phyloP scores from a whole-genome alignment of 2,329 filamentous ascomycete species.

The Fusarium denticulatum region DNA sequence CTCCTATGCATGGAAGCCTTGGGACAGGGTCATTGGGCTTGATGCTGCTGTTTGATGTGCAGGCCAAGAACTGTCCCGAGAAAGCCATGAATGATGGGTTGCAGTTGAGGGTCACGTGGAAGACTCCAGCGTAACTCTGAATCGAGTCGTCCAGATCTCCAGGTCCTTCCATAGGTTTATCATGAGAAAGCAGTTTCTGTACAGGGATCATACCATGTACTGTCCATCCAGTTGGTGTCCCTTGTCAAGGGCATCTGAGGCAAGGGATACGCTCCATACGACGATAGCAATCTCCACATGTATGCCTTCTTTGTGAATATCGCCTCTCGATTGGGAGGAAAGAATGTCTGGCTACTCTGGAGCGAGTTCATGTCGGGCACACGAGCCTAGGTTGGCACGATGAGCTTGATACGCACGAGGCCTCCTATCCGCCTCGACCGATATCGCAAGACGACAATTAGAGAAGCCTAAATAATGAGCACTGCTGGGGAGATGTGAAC shows the following conservation, averaged over 20 bases:
- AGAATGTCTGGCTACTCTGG: not conserved
- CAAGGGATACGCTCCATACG: not conserved
- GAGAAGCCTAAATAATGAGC: not conserved
- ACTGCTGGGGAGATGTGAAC: not conserved
- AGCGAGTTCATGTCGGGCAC: no score
- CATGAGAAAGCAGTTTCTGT: not conserved
- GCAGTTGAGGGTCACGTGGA: not conserved
- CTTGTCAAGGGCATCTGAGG: not conserved
- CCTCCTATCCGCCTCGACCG: not conserved
- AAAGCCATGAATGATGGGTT: not conserved
- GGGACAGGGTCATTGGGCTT: not conserved
- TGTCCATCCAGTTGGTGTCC: not conserved
- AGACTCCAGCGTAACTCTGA: not conserved
- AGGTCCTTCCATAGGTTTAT: not conserved
- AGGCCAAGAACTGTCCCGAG: not conserved
- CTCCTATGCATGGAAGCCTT: not conserved
- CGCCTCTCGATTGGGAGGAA: accelerated
- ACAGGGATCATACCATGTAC: not conserved
- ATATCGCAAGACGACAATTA: not conserved
- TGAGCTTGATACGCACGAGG: no score
- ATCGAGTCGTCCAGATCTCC: not conserved
- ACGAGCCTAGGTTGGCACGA: no score
- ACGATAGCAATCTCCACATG: not conserved
- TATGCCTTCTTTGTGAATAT: accelerated
- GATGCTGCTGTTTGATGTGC: not conserved